Conservation (phyloP, 164 flowering plant genomes). For the Tetrastigma voinierianum region DNA sequence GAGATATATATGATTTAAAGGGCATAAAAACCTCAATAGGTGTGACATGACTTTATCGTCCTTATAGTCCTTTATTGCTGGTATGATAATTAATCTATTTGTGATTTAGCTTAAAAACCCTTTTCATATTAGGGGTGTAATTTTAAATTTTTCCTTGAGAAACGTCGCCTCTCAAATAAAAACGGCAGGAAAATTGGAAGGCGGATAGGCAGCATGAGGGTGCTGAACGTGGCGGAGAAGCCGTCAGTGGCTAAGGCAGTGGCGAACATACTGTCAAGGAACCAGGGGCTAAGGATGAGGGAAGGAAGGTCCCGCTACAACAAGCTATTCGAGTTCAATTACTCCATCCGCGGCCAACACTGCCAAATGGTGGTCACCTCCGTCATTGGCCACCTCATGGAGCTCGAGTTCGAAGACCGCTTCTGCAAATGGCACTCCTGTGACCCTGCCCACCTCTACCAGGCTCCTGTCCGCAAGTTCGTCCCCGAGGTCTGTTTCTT, state of each 20-base stretch:
- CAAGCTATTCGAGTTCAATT: slow-evolving; percentile 81
- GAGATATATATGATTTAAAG: too few relatives aligned
- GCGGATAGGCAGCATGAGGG: slow-evolving; percentile 25
- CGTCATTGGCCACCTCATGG: slow-evolving; percentile 95
- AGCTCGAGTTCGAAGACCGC: slow-evolving; percentile 82
- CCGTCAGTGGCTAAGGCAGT: slow-evolving; percentile 97
- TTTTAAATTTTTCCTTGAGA: too few relatives aligned
- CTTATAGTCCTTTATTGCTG: too few relatives aligned
- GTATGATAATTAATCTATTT: too few relatives aligned
- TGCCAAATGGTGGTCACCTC: slow-evolving; percentile 85
- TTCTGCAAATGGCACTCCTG: slow-evolving; percentile 88
- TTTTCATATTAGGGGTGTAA: too few relatives aligned
- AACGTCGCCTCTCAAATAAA: too few relatives aligned
- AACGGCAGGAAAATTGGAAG: too few relatives aligned
- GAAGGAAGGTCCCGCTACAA: slow-evolving; percentile 87
- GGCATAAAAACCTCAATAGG: too few relatives aligned
- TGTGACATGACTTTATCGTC: too few relatives aligned
- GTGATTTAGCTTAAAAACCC: too few relatives aligned
- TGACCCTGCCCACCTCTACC: slow-evolving; percentile 77
- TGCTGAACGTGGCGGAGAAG: slow-evolving; percentile 97
- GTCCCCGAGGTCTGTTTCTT: slow-evolving; percentile 65
- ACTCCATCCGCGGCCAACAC: slow-evolving; percentile 47
- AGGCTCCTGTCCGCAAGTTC: slow-evolving; percentile 64
- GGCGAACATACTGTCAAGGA: slow-evolving; percentile 68
- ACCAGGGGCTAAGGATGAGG: slow-evolving; percentile 44